These are phyloP conservation scores for Calonectria pteridis DNA, from an alignment of 2,329 filamentous ascomycete species.

Conservation along the genomic window DNA sequence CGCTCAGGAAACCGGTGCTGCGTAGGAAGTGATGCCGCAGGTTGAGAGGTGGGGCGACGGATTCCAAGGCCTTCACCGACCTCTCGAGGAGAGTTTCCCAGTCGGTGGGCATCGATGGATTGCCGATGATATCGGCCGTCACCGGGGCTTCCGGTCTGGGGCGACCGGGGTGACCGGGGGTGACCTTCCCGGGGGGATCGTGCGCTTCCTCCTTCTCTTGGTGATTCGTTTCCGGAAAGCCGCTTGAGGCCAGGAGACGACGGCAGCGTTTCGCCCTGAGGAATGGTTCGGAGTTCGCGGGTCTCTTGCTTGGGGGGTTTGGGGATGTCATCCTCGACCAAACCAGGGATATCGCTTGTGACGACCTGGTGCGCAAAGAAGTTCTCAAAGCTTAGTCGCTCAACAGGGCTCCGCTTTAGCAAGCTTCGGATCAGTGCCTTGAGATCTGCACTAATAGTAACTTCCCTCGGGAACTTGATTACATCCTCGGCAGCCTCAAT, in stretches of 20 bases:
- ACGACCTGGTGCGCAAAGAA: slow-evolving; percentile 86
- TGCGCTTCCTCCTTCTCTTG: slow-evolving; percentile 49
- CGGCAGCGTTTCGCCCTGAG: slow-evolving; percentile 46
- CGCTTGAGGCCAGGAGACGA: slow-evolving; percentile 48
- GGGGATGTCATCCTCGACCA: slow-evolving; percentile 81
- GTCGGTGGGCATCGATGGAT: slow-evolving; percentile 46
- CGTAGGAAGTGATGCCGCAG: slow-evolving; percentile 63
- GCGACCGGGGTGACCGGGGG: slow-evolving; percentile 58
- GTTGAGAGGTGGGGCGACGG: slow-evolving; percentile 59
- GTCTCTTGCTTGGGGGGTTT: slow-evolving; percentile 53
- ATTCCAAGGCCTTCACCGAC: slow-evolving; percentile 64
- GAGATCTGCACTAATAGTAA: slow-evolving; percentile 78
- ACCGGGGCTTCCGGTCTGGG: slow-evolving; percentile 57
- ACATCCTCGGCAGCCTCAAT: slow-evolving; percentile 91
- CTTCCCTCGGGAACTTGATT: slow-evolving; percentile 84
- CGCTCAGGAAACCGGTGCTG: slow-evolving; percentile 51
- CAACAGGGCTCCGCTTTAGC: slow-evolving; percentile 86
- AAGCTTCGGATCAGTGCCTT: slow-evolving; percentile 84
- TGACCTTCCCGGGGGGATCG: slow-evolving; percentile 58
- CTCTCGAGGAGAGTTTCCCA: slow-evolving; percentile 60
- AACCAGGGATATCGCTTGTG: slow-evolving; percentile 79
- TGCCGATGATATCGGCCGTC: slow-evolving; percentile 51
- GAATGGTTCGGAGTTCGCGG: slow-evolving; percentile 51
- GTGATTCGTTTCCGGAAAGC: slow-evolving; percentile 53
- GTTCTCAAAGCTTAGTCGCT: slow-evolving; percentile 86